These are phyloP conservation scores for Pseudogymnoascus sp. DNA, from an alignment of 2,329 filamentous ascomycete species.

Conservation along the genomic window DNA sequence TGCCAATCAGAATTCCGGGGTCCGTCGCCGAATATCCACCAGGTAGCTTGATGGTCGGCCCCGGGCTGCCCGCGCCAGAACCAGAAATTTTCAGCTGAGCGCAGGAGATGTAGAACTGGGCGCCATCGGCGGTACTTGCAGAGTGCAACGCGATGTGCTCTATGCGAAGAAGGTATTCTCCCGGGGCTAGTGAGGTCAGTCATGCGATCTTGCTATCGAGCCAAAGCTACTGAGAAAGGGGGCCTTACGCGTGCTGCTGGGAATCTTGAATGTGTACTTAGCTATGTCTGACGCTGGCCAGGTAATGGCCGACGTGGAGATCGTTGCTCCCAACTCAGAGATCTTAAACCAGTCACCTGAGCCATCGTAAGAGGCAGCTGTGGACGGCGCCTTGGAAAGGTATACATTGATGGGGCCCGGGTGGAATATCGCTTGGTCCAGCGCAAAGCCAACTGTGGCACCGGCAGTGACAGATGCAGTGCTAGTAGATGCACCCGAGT, in stretches of 20 bases:
- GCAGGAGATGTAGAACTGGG: constrained; percentile 39
- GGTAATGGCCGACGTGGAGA: not conserved
- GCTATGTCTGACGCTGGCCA: not conserved
- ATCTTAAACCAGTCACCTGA: constrained; percentile 38
- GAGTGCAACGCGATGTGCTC: constrained; percentile 41
- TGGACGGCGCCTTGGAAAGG: constrained; percentile 37
- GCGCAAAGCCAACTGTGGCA: constrained; percentile 36
- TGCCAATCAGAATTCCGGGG: constrained; percentile 35
- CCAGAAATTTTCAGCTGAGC: constrained; percentile 34
- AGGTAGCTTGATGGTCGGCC: constrained; percentile 19
- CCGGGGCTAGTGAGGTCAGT: constrained; percentile 21
- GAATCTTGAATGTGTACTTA: not conserved
- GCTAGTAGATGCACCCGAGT: constrained; percentile 31
- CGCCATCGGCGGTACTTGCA: constrained; percentile 29
- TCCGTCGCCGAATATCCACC: constrained; percentile 32
- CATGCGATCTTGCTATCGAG: not conserved
- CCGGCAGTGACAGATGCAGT: constrained; percentile 42
- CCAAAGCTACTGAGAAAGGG: not conserved
- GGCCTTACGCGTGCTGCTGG: not conserved
- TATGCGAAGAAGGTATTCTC: constrained; percentile 36
- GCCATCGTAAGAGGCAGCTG: constrained; percentile 39
- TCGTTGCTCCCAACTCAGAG: constrained; percentile 15
- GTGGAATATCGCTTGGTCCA: constrained; percentile 43
- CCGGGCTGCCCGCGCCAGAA: constrained; percentile 20
- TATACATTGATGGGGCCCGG: constrained; percentile 38